Conservation (phyloP, 768 basidiomycete species). For the Ramaria sp. region DNA sequence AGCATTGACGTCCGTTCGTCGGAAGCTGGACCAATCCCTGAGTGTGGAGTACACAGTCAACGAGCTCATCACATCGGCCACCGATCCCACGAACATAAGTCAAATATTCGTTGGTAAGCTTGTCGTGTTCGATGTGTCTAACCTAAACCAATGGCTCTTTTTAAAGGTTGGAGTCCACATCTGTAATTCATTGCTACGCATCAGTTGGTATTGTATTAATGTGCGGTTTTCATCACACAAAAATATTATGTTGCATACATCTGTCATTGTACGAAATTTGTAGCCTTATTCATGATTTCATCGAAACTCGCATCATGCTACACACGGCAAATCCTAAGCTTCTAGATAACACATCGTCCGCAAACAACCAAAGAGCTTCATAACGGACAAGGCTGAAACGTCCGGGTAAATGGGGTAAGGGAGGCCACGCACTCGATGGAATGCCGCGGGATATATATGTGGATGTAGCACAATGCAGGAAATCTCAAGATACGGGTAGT, state of each 20-base stretch:
- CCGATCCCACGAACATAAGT: slow-evolving; percentile 61
- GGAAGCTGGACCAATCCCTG: slow-evolving; percentile 74
- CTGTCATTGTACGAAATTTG: background rate
- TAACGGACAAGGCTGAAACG: background rate
- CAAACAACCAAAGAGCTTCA: background rate
- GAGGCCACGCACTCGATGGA: background rate
- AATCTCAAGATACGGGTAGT: background rate
- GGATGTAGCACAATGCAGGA: background rate
- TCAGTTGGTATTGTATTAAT: no score
- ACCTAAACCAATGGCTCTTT: no score
- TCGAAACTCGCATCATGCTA: background rate
- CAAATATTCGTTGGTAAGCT: slow-evolving; percentile 64
- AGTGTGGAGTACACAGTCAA: slow-evolving; percentile 93
- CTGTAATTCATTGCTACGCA: no score
- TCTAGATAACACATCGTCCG: background rate
- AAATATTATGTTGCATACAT: no score
- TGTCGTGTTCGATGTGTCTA: background rate
- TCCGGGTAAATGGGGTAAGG: background rate
- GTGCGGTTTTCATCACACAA: no score
- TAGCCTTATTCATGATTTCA: no score
- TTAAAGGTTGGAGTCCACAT: background rate
- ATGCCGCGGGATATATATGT: background rate
- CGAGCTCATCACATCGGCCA: slow-evolving; percentile 83
- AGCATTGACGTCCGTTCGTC: slow-evolving; percentile 66
- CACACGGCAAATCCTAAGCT: background rate